These are phyloP conservation scores for Termitomyces sp. DNA, from an alignment of 768 basidiomycete species.

Conservation along the genomic window DNA sequence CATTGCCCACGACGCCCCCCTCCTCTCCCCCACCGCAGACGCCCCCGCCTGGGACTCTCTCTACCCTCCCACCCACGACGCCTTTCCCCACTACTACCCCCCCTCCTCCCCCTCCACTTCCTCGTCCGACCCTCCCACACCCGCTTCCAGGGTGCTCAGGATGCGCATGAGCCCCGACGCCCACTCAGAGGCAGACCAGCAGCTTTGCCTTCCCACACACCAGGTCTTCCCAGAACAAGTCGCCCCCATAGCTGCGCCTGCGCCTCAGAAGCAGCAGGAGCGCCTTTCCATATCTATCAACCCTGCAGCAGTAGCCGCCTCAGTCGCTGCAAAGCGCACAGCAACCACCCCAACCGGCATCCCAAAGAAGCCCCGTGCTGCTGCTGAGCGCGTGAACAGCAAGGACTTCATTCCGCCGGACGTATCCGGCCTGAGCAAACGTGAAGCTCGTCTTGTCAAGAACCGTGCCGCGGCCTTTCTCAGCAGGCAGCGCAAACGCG, in stretches of 20 bases:
- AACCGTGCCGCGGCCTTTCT: constrained; percentile 92
- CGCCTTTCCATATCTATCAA: constrained; percentile 36
- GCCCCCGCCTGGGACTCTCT: constrained; percentile 48
- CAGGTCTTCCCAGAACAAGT: constrained; percentile 56
- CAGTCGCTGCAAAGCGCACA: constrained; percentile 41
- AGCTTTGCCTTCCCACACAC: constrained; percentile 65
- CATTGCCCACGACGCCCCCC: constrained; percentile 55
- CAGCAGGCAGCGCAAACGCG: constrained; percentile 85
- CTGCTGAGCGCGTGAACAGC: constrained; percentile 53
- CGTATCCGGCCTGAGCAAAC: constrained; percentile 84
- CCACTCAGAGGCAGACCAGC: constrained; percentile 38
- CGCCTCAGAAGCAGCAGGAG: constrained; percentile 30
- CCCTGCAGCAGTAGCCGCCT: constrained; percentile 22
- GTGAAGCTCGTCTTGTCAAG: constrained; percentile 89
- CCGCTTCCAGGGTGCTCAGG: constrained; percentile 48
- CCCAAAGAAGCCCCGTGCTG: constrained; percentile 42
- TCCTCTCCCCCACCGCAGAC: constrained; percentile 53
- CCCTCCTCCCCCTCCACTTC: constrained; percentile 51
- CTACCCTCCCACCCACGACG: constrained; percentile 36
- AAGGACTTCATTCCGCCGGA: constrained; percentile 90
- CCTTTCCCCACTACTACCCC: constrained; percentile 48
- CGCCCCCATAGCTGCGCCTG: constrained; percentile 25
- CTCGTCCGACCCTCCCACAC: constrained; percentile 44
- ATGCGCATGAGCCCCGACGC: constrained; percentile 47
- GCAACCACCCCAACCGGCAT: constrained; percentile 40